Conservation (phyloP, 371 early-diverging fungal genomes). For the Syncephalastrum monosporum region DNA sequence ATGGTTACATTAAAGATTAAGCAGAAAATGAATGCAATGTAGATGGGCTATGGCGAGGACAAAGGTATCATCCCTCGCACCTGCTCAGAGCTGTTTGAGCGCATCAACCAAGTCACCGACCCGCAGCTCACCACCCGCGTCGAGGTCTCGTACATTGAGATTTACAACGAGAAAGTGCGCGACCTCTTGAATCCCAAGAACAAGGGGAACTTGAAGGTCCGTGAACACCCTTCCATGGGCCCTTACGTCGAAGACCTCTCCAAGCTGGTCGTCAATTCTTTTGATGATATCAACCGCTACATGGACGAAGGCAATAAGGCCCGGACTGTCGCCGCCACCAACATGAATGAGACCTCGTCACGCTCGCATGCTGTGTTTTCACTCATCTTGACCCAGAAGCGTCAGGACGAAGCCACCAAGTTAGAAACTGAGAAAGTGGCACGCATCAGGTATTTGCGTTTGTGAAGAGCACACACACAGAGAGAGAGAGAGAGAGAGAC, state of each 20-base stretch:
- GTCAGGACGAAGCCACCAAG: slow-evolving; percentile 57
- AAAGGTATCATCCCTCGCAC: slow-evolving; percentile 84
- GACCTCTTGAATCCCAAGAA: slow-evolving; percentile 86
- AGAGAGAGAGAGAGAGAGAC: neutral
- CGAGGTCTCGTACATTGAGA: slow-evolving; percentile 86
- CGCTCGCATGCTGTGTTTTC: slow-evolving; percentile 96
- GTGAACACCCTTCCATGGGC: slow-evolving; percentile 87
- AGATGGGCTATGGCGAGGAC: slow-evolving; percentile 72
- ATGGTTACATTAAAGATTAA: neutral
- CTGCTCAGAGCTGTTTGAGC: slow-evolving; percentile 74
- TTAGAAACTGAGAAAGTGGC: slow-evolving; percentile 76
- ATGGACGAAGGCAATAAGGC: slow-evolving; percentile 92
- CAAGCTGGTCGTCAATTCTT: slow-evolving; percentile 73
- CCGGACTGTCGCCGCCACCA: slow-evolving; percentile 91
- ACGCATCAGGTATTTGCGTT: slow-evolving; percentile 50
- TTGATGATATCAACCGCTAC: slow-evolving; percentile 72
- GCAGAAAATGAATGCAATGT: slow-evolving; percentile 1
- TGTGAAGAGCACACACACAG: neutral
- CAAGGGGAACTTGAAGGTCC: slow-evolving; percentile 78
- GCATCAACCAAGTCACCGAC: slow-evolving; percentile 51
- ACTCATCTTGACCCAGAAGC: slow-evolving; percentile 72
- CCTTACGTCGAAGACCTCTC: slow-evolving; percentile 93
- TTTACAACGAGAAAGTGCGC: slow-evolving; percentile 88
- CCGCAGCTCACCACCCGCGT: slow-evolving; percentile 62
- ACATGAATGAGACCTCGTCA: slow-evolving; percentile 94